Evolutionary conservation across 257 asterid species (phyloP), one percentile per base, ranked within the genome.

Genomic region (Cinchona pubescens): DNA sequence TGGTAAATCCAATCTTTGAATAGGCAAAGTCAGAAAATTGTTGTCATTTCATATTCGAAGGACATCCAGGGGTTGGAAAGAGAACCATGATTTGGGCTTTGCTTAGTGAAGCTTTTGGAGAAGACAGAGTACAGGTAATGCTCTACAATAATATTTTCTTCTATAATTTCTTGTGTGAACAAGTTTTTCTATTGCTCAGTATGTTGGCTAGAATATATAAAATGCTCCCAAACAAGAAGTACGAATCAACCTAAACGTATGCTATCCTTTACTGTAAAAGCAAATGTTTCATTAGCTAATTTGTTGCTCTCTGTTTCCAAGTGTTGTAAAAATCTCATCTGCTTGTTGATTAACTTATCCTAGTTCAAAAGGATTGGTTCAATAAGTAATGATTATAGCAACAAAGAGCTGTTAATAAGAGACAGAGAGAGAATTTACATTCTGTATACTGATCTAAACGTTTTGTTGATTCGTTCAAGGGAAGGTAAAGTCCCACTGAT

Each of bases 41-140:
- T 59, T 77, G 85, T 42, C 94, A 90, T 75, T 86, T 86, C 88
- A 88, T 92, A 85, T 92, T 92, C 63, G 92, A 85, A 80, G 96
- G 97, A 71, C 88, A 78, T 49, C 89, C 93, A 18, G 97, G 97
- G 37, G 96, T 90, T 73, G 96, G 97, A 29, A 92, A 92, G 88
- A 89, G 88, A 82, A 92, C 97, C 78, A 90, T 92, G 97, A 86
- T 90, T 73, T 79, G 86, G 91, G 94, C 97, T 27, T 67, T 86
- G 73, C 96, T 92, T 58, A 84, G 89, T 38, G 92, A 88, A 84
- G 81, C 81, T 63, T 87, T 79, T 68, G 94, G 92, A 77, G 67
- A 67, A 35, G 88, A 90, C 49, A 81, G 86, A 69, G 79, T 90
- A 61, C 86, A 91, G 97, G 97, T 91, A 79, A 49, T 27, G 38